Evolutionary conservation across 1,284 basidiomycete genomes (phyloP), one percentile per base, ranked within the genome.

Genomic region (Leccinum brunneo-olivaceum): DNA sequence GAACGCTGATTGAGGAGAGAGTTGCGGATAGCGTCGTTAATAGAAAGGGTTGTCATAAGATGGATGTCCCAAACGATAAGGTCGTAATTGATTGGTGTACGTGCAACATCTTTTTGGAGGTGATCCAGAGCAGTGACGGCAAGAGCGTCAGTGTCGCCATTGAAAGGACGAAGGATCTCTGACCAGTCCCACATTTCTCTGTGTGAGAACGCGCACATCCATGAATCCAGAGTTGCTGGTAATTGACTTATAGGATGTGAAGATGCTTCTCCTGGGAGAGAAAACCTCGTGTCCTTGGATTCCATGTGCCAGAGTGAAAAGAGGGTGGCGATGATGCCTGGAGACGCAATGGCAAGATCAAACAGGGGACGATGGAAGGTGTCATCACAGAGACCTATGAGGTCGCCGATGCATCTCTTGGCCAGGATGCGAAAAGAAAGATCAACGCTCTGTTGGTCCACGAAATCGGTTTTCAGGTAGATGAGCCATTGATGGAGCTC

Each of bases 11-110:
- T 55, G n/a, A 60, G 54, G 33, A 64, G 39, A 32, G 54, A 39
- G 8, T 49, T 41, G 23, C 58, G 53, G 34, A 62, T 58, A 9
- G 43, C n/a, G 12, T 56, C 45, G 11, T 64, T 60, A 2, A 64
- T 18, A 21, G 58, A 64, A 16, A 63, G 43, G 2, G 43, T 37
- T 2, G 56, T 63, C 34, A 64, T 30, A 18, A 63, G 49, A 40
- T 64, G 58, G 38, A 58, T 56, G 34, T 61, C 58, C 60, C 58
- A 63, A 19, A 58, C 46, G 35, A 64, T 32, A 35, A 58, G 48
- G 34, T 64, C 57, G 43, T 50, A 58, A 37, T 62, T 51, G 34
- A 53, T 43, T 10, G 60, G 52, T 9, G n/a, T 16, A 8, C 50
- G 47, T 34, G 44, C 48, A 21, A 43, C n/a, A 19, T 60, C 58